Conservation (phyloP, 2,329 filamentous ascomycete species). For the Aureobasidium sp. region DNA sequence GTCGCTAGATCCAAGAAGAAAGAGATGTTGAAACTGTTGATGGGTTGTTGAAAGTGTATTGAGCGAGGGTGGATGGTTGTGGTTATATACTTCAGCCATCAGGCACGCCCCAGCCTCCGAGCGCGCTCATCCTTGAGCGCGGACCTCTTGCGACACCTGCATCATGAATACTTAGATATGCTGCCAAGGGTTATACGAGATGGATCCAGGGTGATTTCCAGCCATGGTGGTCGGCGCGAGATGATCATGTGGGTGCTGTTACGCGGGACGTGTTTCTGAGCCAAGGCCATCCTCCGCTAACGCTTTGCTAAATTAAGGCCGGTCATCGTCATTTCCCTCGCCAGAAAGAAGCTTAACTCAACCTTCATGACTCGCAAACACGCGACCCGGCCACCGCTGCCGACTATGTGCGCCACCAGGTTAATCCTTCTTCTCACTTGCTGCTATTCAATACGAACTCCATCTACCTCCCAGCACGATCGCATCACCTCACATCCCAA, state of each 20-base stretch:
- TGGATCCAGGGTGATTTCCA: conserved; percentile 1
- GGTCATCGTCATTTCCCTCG: conserved; percentile 3
- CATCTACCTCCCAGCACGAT: neutral
- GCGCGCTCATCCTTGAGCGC: neutral
- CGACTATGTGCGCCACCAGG: neutral
- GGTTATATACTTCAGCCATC: neutral
- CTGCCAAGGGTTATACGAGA: neutral
- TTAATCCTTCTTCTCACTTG: neutral
- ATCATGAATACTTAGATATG: neutral
- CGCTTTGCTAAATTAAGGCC: conserved; percentile 4
- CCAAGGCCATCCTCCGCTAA: conserved; percentile 7
- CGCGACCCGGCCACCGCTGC: neutral
- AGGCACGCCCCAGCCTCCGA: neutral
- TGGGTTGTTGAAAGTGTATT: neutral
- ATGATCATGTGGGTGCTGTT: neutral
- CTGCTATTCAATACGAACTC: neutral
- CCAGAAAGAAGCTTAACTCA: conserved; percentile 3
- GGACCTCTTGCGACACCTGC: neutral
- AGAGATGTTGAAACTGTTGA: neutral
- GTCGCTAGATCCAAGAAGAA: no score
- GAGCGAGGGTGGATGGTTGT: neutral
- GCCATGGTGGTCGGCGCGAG: neutral
- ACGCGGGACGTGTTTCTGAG: neutral
- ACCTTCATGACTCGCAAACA: conserved; percentile 1
- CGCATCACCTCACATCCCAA: neutral